Evolutionary conservation across 2,329 filamentous ascomycete genomes (phyloP).

Genomic region (Stachybotrys chartarum): DNA sequence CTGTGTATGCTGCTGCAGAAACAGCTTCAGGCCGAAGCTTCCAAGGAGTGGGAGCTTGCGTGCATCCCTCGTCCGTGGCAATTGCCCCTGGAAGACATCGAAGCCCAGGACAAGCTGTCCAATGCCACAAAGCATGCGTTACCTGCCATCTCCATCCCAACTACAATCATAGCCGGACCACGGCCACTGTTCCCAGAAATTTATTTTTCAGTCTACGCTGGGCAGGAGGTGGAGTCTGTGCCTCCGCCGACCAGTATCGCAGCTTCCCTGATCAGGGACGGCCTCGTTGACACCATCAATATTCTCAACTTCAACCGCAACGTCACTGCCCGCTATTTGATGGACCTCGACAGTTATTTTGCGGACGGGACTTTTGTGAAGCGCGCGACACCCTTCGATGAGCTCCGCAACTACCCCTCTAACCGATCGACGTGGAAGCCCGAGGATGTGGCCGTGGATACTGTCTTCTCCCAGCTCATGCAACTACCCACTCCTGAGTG

Average conservation of each 20-base stretch:
- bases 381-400: slow-evolving; percentile 86
- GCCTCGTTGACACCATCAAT: slow-evolving; percentile 87
- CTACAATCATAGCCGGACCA: slow-evolving; percentile 65
- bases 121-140: slow-evolving; percentile 67
- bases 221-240: slow-evolving; percentile 84
- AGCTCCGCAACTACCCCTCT: slow-evolving; percentile 62
- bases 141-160: slow-evolving; percentile 68
- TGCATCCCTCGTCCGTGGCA: slow-evolving; percentile 63
- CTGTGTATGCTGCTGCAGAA: slow-evolving; percentile 76
- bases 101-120: slow-evolving; percentile 51
- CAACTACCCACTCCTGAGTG: slow-evolving; percentile 82
- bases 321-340: slow-evolving; percentile 77
- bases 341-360: slow-evolving; percentile 94
- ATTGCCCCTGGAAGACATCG: slow-evolving; percentile 53
- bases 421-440: slow-evolving; percentile 85
- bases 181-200: slow-evolving; percentile 83
- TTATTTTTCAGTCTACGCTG: slow-evolving; percentile 85
- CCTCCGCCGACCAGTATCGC: slow-evolving; percentile 70
- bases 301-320: slow-evolving; percentile 89
- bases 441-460: slow-evolving; percentile 94
- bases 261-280: slow-evolving; percentile 77
- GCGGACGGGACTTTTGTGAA: slow-evolving; percentile 85
- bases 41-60: slow-evolving; percentile 65
- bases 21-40: slow-evolving; percentile 73
- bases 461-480: slow-evolving; percentile 91